These are phyloP conservation scores for Xerocomellus intermedius DNA, from an alignment of 768 basidiomycete genomes.

Conservation along the genomic window DNA sequence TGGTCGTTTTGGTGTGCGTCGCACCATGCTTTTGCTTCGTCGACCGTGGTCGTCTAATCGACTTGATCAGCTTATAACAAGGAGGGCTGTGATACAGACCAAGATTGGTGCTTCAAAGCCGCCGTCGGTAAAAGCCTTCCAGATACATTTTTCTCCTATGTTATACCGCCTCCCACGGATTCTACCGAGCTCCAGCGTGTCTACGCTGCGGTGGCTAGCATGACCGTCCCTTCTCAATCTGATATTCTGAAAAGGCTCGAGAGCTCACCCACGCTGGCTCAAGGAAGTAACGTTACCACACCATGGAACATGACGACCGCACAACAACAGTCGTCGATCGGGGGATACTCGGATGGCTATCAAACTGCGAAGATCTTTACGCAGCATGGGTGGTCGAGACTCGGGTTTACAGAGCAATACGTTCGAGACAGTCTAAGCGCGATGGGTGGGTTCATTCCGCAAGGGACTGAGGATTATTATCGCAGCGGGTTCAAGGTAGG, in stretches of 20 bases:
- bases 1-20: constrained; percentile 70
- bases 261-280: not conserved
- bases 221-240: constrained; percentile 14
- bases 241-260: constrained; percentile 12
- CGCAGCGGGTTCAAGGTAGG: constrained; percentile 16
- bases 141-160: constrained; percentile 55
- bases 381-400: constrained; percentile 42
- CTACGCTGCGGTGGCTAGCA: constrained; percentile 12
- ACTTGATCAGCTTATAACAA: constrained; percentile 52
- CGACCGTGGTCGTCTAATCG: not conserved
- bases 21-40: not conserved
- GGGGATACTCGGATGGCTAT: constrained; percentile 63
- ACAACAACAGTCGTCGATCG: constrained; percentile 16
- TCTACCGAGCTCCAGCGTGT: constrained; percentile 20
- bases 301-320: constrained; percentile 8
- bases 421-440: constrained; percentile 44
- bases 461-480: constrained; percentile 13
- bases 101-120: constrained; percentile 68
- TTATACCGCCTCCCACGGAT: constrained; percentile 24
- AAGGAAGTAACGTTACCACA: not conserved
- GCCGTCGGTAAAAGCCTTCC: constrained; percentile 60
- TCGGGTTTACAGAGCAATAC: constrained; percentile 64
- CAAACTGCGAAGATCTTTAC: constrained; percentile 56
- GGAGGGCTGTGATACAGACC: constrained; percentile 56
- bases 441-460: constrained; percentile 5